Evolutionary conservation across 768 basidiomycete genomes (phyloP), one percentile per base, ranked within the genome.

Genomic region (Mycena galericulata): DNA sequence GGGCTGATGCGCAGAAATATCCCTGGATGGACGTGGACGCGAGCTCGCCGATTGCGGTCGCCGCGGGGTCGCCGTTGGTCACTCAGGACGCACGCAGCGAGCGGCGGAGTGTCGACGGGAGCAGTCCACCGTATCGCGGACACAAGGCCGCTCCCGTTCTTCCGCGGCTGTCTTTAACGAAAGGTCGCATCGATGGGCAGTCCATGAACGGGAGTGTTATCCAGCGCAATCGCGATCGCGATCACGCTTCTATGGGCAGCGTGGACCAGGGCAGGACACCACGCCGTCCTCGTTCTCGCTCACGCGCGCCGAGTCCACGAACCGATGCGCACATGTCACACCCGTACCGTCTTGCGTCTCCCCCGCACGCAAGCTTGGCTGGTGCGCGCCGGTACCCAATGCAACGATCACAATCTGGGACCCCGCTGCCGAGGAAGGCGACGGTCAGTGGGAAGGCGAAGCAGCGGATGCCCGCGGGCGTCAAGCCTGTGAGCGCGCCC

Each of bases 301-400:
- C 70, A 30, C 67, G 63, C 26, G 67, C 70, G 43, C 53, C 70
- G 1, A 68, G 66, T 53, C 70, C 67, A 36, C 51, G 22, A 29
- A 32, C 54, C 3, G 62, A 58, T n/a, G n/a, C n/a, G 17, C 36
- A 51, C 41, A 50, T 24, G 17, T 26, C 9, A 36, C 8, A 40
- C 22, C 65, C 22, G 15, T 54, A 50, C 15, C 58, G 49, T 15
- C 63, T 68, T 43, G 8, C 58, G 7, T 65, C 46, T 8, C 67
- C 67, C 10, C 62, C 54, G 2, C 63, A 17, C 24, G 40, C 62
- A 17, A 10, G 46, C 49, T 30, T 47, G 17, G 34, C 45, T 9
- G 61, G 61, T 29, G 24, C 43, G 32, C 64, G 26, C 34, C 34
- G 8, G 34, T 14, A 36, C 8, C n/a, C n/a, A n/a, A n/a, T n/a